These are phyloP conservation scores for Xylaria sp. DNA, from an alignment of 495 filamentous ascomycete species.

Conservation along the genomic window DNA sequence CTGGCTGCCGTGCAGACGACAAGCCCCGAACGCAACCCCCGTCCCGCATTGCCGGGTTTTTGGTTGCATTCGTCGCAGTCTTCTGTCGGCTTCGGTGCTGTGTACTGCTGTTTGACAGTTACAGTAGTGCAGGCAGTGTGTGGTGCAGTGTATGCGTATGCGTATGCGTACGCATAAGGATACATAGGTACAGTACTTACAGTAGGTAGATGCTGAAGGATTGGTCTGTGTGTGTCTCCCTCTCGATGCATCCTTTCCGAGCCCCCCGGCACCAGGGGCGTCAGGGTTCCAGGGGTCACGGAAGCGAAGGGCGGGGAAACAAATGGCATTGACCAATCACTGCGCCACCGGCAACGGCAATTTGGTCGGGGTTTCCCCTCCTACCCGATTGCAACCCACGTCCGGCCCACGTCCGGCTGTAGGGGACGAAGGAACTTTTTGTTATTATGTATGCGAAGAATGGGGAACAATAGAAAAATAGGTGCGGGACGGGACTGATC, in stretches of 20 bases:
- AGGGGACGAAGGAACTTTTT: not conserved
- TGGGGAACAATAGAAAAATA: not conserved
- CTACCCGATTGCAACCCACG: not conserved
- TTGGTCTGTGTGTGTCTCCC: too few species aligned
- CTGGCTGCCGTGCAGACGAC: not conserved
- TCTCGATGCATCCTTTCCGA: constrained; percentile 20
- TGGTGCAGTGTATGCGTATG: too few species aligned
- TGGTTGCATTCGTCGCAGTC: constrained; percentile 24
- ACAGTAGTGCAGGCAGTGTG: too few species aligned
- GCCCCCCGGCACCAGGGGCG: constrained; percentile 7
- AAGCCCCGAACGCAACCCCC: not conserved
- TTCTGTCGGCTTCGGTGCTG: too few species aligned
- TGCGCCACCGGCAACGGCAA: not conserved
- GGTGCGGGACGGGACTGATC: not conserved
- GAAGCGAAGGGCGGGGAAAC: constrained; percentile 17
- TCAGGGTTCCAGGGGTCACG: not conserved
- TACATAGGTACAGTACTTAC: too few species aligned
- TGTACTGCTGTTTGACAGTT: too few species aligned
- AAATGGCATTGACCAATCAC: constrained; percentile 10
- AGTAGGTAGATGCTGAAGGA: too few species aligned
- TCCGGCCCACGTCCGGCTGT: not conserved
- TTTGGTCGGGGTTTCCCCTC: constrained; percentile 5
- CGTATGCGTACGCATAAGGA: too few species aligned
- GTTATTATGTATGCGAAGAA: not conserved
- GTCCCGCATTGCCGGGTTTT: constrained; percentile 19